Base-by-base conservation (phyloP, 495 filamentous ascomycete species). In the Choiromyces venosus region DNA sequence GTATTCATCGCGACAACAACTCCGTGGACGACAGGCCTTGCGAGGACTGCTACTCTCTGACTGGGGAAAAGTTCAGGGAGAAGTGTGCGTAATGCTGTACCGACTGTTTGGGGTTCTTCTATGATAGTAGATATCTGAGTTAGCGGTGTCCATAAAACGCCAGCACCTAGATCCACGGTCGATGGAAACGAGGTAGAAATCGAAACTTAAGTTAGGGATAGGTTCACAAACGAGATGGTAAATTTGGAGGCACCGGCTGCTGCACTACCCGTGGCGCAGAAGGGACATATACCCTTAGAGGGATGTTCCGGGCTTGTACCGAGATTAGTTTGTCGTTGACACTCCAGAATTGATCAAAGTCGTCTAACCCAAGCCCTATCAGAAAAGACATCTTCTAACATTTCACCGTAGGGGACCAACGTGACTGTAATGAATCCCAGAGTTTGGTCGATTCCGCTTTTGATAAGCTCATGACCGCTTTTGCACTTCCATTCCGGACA, bases 1-100 rank as follows among this genome's bases (percentile, higher is more conserved):
- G 93, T 91, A 71, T 83, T 83, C 86, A 98, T 90, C 7, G 95
- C 93, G 70, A 97, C 87, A 4, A 90, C 88, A 5, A 89, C 91
- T 6, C 95, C 96, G 84, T 99, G 95, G 76, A 97, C 78, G 37
- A 98, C 89, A 18, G 93, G 90, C 74, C 91, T 92, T n/a, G 96
- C 96, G 33, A 97, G 85, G n/a, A 97, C 89, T 0, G 93, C 89
- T 71, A 91, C 93, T 71, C 93, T 83, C 69, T 92, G 88, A 81
- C 91, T 94, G 0, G 93, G 95, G 81, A 99, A 99, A 19, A 99
- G 84, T 67, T 87, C 86, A 2, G 96, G 95, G 25, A 98, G 83
- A 1, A 96, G 80, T 12, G 80, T 83, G 79, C 93, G 89, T n/a
- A 99, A 85, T 10, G 92, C 92, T 37, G 87, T 86, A 5, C 95